Conservation (phyloP, 2,329 filamentous ascomycete species). For the Chalaropsis ovoidea region DNA sequence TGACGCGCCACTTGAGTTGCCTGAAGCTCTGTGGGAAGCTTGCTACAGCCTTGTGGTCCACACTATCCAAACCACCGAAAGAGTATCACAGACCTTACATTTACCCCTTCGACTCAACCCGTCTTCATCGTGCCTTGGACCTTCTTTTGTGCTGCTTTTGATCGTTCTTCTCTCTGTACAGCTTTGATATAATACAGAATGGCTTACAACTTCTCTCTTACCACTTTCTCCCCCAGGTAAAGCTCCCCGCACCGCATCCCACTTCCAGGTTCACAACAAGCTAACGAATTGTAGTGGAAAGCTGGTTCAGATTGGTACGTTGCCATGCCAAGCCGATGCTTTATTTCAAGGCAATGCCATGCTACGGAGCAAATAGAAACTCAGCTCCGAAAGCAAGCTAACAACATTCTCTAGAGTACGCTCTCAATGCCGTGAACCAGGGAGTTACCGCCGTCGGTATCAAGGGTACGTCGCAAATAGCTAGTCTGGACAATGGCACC, state of each 20-base stretch:
- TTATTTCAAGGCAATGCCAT: not conserved
- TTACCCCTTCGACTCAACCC: not conserved
- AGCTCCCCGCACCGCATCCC: conserved; percentile 31
- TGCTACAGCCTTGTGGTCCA: conserved; percentile 25
- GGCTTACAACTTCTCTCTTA: conserved; percentile 66
- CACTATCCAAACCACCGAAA: conserved; percentile 14
- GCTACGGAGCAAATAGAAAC: not conserved
- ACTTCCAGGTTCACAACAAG: conserved; percentile 25
- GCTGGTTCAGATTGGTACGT: conserved; percentile 85
- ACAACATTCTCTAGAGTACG: conserved; percentile 65
- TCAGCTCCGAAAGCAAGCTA: not conserved
- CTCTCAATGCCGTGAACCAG: conserved; percentile 96
- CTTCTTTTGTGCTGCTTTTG: conserved; percentile 13
- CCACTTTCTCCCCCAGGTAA: conserved; percentile 98
- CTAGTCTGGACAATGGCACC: not conserved
- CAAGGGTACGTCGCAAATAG: conserved; percentile 57
- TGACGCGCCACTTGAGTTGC: conserved; percentile 26
- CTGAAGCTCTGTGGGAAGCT: conserved; percentile 26
- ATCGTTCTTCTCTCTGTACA: conserved; percentile 7
- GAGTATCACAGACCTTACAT: conserved; percentile 3
- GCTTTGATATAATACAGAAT: conserved; percentile 20
- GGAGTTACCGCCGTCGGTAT: conserved; percentile 97
- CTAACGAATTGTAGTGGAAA: conserved; percentile 64
- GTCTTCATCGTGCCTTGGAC: not conserved
- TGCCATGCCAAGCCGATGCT: not conserved